phyloP scores from a whole-genome alignment of 139 green algal species.

The Deuterostichococcus epilithicus region DNA sequence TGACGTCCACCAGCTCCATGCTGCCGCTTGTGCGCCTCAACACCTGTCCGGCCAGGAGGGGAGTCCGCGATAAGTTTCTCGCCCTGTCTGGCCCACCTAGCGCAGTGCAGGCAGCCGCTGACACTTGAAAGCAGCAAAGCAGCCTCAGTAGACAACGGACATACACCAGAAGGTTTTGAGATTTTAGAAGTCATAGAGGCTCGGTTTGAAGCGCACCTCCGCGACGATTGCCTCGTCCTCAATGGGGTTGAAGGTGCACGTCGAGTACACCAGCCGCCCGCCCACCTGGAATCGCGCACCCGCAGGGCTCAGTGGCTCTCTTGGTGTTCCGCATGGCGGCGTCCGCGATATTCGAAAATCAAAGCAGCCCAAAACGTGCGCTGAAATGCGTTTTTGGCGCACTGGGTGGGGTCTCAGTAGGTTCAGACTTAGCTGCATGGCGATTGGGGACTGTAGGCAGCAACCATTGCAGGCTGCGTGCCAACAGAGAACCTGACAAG shows the following conservation, averaged over 20 bases:
- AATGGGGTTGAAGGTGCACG: constrained; percentile 97
- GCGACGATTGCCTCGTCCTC: constrained; percentile 99
- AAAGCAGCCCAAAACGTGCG: too few species aligned
- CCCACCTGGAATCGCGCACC: constrained; percentile 61
- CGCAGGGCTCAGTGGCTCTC: too few species aligned
- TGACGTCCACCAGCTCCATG: constrained; percentile 87
- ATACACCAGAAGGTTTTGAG: neutral
- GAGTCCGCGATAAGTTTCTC: too few species aligned
- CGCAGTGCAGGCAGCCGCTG: neutral
- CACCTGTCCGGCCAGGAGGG: constrained; percentile 21
- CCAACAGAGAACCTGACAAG: too few species aligned
- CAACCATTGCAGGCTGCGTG: too few species aligned
- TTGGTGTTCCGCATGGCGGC: too few species aligned
- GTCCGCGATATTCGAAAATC: too few species aligned
- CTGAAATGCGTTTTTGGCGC: too few species aligned
- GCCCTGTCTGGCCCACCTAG: neutral
- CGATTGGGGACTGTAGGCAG: too few species aligned
- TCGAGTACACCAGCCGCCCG: constrained; percentile 96
- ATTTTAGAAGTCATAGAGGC: neutral
- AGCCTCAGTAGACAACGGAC: neutral
- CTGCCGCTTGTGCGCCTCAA: constrained; percentile 46
- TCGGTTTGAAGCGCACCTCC: constrained; percentile 53
- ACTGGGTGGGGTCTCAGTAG: too few species aligned
- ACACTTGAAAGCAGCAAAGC: neutral
- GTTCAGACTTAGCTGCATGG: too few species aligned